Base-by-base conservation (phyloP, 192 early-diverging fungal genomes). In the Thoreauomyces humboldtii region DNA sequence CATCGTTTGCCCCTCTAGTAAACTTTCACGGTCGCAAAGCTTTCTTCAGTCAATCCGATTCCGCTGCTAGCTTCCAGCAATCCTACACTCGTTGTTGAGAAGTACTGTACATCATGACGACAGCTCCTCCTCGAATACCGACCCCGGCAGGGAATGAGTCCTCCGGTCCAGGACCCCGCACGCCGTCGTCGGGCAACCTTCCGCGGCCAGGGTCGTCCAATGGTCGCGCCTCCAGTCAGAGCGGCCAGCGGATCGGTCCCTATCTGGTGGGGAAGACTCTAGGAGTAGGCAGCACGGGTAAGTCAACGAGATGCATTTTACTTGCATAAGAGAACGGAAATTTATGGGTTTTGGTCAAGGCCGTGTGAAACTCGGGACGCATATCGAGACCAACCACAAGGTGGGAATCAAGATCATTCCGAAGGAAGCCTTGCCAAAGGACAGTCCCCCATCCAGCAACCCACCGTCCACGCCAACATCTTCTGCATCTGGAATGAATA, bases 381-480 rank as follows among this genome's bases (percentile, higher is more conserved):
- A 85, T 50, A 70, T 74, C 27, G 75, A 79, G 44, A 82, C 79
- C 1, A 33, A 53, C 15, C 67, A 73, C 28, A 61, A 59, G 48
- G 83, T 85, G 0, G 83, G 74, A 17, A 81, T 85, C 52, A 85
- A 85, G 51, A 81, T 85, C 63, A 76, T 83, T 24, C 51, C 66
- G 25, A 83, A 83, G 53, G 76, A 68, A 3, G 42, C 58, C n/a
- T 19, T 69, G 19, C 22, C 36, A 31, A 65, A 36, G 17, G 61
- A 27, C 25, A 44, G 60, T 42, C 33, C 56, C 22, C 44, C 61
- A 45, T 60, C 42, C 32, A 19, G 25, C 29, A 24, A n/a, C 15
- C 25, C 53, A n/a, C 19, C 29, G 36, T 5, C 34, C 6, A 14
- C 57, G n/a, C 32, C 58, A 36, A 25, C 5, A 0, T 7, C 31